Evolutionary conservation across 208 protist species (phyloP).

Genomic region (Trypanosoma melophagium): DNA sequence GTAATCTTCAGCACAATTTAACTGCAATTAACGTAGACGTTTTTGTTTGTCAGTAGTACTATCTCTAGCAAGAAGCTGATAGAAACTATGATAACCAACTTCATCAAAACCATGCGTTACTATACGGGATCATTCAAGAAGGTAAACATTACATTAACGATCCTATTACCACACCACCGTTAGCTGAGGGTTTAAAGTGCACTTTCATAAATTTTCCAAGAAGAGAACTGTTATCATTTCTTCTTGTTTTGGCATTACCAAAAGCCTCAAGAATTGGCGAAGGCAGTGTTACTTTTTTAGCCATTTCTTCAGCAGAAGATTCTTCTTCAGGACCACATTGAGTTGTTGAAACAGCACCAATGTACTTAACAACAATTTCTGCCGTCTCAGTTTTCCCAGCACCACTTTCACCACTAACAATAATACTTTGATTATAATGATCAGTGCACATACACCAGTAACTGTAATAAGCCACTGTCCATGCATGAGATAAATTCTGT

Average conservation of each 20-base stretch:
- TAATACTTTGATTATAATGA: conserved; percentile 41
- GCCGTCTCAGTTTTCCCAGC: conserved; percentile 49
- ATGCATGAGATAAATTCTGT: conserved; percentile 34
- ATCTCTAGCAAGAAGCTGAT: conserved; percentile 54
- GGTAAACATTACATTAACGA: conserved; percentile 40
- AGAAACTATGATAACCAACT: conserved; percentile 88
- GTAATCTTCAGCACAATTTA: conserved; percentile 30
- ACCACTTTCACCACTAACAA: conserved; percentile 48
- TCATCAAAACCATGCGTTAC: conserved; percentile 58
- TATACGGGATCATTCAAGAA: conserved; percentile 53
- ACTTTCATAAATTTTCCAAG: conserved; percentile 66
- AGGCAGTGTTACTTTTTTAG: conserved; percentile 31
- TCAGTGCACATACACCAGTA: conserved; percentile 38
- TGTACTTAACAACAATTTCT: conserved; percentile 44
- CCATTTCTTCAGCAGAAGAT: conserved; percentile 21
- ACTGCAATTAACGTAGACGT: conserved; percentile 10
- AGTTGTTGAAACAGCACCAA: conserved; percentile 30
- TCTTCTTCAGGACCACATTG: conserved; percentile 19
- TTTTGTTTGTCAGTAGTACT: conserved; percentile 14
- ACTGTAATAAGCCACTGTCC: conserved; percentile 40
- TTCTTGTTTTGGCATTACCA: conserved; percentile 56
- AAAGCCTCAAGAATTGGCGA: conserved; percentile 56
- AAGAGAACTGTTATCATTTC: conserved; percentile 54
- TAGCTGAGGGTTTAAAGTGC: conserved; percentile 22
- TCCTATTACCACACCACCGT: conserved; percentile 27